Evolutionary conservation across 805 yeast genomes (phyloP).

Genomic region (Wickerhamiella alocasiicola): DNA sequence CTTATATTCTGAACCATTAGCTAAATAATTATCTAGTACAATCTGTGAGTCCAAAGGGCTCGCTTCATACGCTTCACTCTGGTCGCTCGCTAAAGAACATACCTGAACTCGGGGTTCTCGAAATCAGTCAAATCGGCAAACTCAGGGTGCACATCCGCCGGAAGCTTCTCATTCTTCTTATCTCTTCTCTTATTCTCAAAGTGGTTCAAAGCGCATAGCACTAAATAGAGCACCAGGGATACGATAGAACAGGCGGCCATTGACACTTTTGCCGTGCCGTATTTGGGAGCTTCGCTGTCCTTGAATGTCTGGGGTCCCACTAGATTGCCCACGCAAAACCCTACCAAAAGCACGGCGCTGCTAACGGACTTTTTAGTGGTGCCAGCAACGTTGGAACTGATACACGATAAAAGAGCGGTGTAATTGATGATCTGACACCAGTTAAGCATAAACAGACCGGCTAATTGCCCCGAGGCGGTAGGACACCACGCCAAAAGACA

Average conservation of each 20-base stretch:
- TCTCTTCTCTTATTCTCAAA: conserved; percentile 14
- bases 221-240: conserved; percentile 24
- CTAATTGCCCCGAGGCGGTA: conserved; percentile 29
- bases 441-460: conserved; percentile 31
- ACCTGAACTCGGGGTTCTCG: conserved; percentile 42
- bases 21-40: too few relatives aligned
- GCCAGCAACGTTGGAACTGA: conserved; percentile 49
- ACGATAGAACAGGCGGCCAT: conserved; percentile 41
- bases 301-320: conserved; percentile 65
- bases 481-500: conserved; percentile 36
- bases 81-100: conserved; percentile 21
- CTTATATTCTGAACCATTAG: too few relatives aligned
- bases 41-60: too few relatives aligned
- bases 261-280: conserved; percentile 44
- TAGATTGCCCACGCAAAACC: conserved; percentile 55
- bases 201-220: conserved; percentile 18
- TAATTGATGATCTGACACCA: conserved; percentile 23
- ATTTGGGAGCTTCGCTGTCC: conserved; percentile 43
- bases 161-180: conserved; percentile 5
- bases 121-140: conserved; percentile 41
- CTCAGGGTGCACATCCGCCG: conserved; percentile 7
- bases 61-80: too few relatives aligned
- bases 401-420: conserved; percentile 9
- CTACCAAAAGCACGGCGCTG: conserved; percentile 46
- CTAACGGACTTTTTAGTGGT: conserved; percentile 56